phyloP scores from a whole-genome alignment of 73 alveolate genomes.

The Paramecium octaurelia region DNA sequence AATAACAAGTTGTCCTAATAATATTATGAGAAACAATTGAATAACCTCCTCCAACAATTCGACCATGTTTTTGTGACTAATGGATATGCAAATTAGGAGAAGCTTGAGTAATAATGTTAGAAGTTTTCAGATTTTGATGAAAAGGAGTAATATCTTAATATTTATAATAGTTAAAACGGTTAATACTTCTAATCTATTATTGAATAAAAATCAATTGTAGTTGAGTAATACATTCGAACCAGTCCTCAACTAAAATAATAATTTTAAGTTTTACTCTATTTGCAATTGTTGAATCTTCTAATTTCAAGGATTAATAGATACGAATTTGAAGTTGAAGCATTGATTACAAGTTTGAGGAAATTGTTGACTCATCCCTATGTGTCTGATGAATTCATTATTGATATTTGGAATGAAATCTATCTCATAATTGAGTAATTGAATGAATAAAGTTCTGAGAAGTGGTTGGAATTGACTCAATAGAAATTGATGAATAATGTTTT shows the following conservation, averaged over 20 bases:
- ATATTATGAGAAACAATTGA: neutral
- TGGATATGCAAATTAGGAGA: neutral
- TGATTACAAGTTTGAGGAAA: neutral
- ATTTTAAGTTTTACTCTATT: neutral
- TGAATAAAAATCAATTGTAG: neutral
- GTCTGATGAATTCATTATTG: neutral
- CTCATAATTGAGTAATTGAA: neutral
- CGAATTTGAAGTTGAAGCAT: neutral
- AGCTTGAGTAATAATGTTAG: neutral
- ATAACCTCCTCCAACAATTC: neutral
- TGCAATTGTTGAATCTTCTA: neutral
- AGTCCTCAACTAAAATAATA: neutral
- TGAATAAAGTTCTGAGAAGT: neutral
- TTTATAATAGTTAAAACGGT: neutral
- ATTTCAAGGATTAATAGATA: neutral
- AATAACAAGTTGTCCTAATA: neutral
- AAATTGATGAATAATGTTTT: neutral
- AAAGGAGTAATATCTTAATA: neutral
- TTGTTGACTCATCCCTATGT: neutral
- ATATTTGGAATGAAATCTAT: neutral
- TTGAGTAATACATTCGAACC: neutral
- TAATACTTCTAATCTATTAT: neutral
- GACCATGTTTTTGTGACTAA: neutral
- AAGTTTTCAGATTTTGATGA: neutral
- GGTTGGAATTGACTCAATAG: neutral